Percentiles rank a stretch among this genome's conserved stretches.
Conservation (phyloP, 1,284 basidiomycete genomes). For the Fomitiporia mediterranea region DNA sequence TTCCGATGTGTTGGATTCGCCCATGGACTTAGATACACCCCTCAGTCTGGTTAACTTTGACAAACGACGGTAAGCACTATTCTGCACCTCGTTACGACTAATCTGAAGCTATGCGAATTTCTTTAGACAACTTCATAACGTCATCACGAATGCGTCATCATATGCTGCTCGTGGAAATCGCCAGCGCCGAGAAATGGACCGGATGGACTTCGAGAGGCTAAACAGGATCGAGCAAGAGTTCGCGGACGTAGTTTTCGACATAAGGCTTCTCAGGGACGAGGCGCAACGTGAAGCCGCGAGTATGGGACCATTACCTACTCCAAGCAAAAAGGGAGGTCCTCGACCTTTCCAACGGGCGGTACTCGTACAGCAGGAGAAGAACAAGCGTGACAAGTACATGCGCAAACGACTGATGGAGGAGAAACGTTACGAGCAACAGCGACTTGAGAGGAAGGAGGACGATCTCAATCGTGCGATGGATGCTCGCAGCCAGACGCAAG, state of each 20-base stretch:
- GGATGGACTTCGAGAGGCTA: constrained; percentile 66
- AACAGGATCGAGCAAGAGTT: constrained; percentile 70
- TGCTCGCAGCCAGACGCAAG: constrained; percentile 43
- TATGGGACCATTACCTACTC: constrained; percentile 31
- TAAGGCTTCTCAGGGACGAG: constrained; percentile 66
- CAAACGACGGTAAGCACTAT: constrained; percentile 59
- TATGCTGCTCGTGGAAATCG: constrained; percentile 40
- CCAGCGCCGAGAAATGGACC: constrained; percentile 51
- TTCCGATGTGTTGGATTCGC: constrained; percentile 62
- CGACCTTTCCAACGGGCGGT: constrained; percentile 68
- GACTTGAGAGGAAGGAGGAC: constrained; percentile 67
- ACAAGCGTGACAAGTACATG: constrained; percentile 63
- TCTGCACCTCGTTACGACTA: background rate
- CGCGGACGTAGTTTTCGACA: constrained; percentile 53
- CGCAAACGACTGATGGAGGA: constrained; percentile 66
- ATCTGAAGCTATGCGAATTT: constrained; percentile 17
- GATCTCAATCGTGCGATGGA: constrained; percentile 67
- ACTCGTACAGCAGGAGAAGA: constrained; percentile 67
- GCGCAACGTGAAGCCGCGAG: constrained; percentile 57
- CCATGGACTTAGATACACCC: constrained; percentile 37
- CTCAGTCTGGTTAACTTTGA: constrained; percentile 70
- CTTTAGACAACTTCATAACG: constrained; percentile 56
- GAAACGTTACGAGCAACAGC: constrained; percentile 65
- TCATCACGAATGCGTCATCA: constrained; percentile 51
- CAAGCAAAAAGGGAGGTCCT: constrained; percentile 45